Conservation (phyloP, 257 asterid species). For the Lithospermum erythrorhizon region DNA sequence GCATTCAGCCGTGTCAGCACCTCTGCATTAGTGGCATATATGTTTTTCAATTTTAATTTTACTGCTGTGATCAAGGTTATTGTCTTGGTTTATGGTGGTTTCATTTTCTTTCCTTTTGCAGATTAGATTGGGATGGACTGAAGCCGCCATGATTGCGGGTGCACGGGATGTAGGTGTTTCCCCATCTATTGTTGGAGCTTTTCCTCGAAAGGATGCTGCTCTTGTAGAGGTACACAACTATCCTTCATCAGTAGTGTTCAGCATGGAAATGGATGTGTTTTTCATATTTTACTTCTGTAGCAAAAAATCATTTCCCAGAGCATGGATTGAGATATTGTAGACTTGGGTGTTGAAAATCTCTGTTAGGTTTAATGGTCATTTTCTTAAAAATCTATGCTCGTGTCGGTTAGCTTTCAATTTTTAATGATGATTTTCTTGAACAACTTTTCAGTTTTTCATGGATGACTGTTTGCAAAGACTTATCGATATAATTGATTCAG, state of each 20-base stretch:
- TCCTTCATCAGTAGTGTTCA: not conserved
- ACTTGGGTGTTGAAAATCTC: not conserved
- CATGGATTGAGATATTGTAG: not conserved
- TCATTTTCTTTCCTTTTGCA: constrained; percentile 27
- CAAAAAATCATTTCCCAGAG: not conserved
- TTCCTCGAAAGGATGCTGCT: constrained; percentile 87
- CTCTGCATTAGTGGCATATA: not conserved
- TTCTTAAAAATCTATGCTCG: too few relatives aligned
- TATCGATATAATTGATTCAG: constrained; percentile 49
- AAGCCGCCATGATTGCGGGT: constrained; percentile 83
- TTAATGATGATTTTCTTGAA: constrained; percentile 9
- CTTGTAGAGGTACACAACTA: constrained; percentile 64
- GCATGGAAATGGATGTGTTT: not conserved
- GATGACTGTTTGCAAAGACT: constrained; percentile 88
- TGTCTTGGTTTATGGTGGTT: constrained; percentile 6
- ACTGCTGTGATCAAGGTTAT: not conserved
- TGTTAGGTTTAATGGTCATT: not conserved
- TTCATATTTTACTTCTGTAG: not conserved
- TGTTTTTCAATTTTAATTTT: not conserved
- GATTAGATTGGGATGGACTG: constrained; percentile 82
- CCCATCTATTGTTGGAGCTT: constrained; percentile 85
- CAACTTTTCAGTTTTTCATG: constrained; percentile 68
- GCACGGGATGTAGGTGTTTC: constrained; percentile 82
- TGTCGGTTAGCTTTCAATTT: not conserved
- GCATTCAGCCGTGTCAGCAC: not conserved